Conservation (phyloP, 805 yeast species). For the Metschnikowia corniflorae region DNA sequence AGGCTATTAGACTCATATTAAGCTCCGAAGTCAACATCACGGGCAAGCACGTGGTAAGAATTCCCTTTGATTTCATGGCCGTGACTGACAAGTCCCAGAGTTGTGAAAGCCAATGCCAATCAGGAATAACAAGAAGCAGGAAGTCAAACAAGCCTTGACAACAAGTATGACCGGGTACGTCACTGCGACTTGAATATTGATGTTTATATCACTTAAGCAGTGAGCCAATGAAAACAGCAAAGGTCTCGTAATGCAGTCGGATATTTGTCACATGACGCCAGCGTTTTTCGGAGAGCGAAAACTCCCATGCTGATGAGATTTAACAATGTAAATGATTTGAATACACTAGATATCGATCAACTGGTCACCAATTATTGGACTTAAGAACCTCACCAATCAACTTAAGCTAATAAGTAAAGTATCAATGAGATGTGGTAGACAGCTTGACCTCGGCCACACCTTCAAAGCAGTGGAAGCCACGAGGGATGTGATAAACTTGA, state of each 20-base stretch:
- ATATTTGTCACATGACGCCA: slow-evolving; percentile 41
- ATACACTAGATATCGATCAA: slow-evolving; percentile 18
- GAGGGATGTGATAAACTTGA: not conserved
- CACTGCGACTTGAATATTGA: slow-evolving; percentile 46
- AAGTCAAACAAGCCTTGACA: slow-evolving; percentile 51
- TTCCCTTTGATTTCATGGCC: slow-evolving; percentile 5
- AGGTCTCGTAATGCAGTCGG: slow-evolving; percentile 48
- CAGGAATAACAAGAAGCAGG: slow-evolving; percentile 47
- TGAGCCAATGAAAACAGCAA: slow-evolving; percentile 48
- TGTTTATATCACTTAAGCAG: slow-evolving; percentile 49
- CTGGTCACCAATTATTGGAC: not conserved
- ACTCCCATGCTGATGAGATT: slow-evolving; percentile 25
- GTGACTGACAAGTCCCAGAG: slow-evolving; percentile 22
- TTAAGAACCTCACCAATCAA: not conserved
- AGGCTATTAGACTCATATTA: slow-evolving; percentile 23
- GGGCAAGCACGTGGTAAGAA: slow-evolving; percentile 9
- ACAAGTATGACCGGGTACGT: slow-evolving; percentile 38
- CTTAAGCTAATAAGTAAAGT: slow-evolving; percentile 2
- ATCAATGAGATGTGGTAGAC: slow-evolving; percentile 1
- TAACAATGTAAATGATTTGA: slow-evolving; percentile 25
- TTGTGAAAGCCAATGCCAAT: slow-evolving; percentile 50
- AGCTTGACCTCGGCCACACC: slow-evolving; percentile 8
- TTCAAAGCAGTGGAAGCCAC: not conserved
- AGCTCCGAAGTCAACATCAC: slow-evolving; percentile 25
- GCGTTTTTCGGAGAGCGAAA: slow-evolving; percentile 38